Evolutionary conservation across 176 grass and related monocot species (phyloP), one percentile per base, ranked within the genome.

Genomic region (Saccharum spontaneum): DNA sequence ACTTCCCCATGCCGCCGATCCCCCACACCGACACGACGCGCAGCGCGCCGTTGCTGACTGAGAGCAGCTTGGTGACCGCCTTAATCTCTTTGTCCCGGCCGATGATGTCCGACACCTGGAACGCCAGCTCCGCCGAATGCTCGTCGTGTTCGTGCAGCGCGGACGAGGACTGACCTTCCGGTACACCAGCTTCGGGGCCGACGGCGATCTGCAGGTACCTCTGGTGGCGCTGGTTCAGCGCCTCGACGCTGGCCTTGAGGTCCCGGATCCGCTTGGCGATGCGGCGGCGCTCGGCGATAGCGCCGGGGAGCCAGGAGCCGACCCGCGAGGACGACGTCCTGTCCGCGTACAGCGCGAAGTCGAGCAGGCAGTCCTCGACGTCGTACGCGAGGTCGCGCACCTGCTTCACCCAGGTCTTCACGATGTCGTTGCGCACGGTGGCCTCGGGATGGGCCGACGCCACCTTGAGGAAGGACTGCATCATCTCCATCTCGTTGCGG

Each of bases 311-410:
- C 68, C 67, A 76, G 30, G 49, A 4, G 2, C 10, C 40, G 31
- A 22, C 8, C 39, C 6, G 37, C 8, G 70, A 68, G 2, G 72
- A 59, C 13, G 71, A 82, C 8, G 40, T 9, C 22, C 33, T 44
- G 65, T 8, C 39, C 7, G 57, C 49, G 71, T 82, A 85, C 23
- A 76, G 69, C 2, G 48, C 79, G 72, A 82, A 73, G 52, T 82
- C 69, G 30, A 84, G 75, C 10, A 91, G 81, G 70, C 67, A 79
- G 60, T 87, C 89, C 84, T 91, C 89, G 76, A 83, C 60, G 73
- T 87, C 89, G 76, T 69, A 84, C 9, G 81, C 76, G 8, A 84
- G 50, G 24, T 91, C 81, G 22, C 75, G 79, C 17, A 90, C 89
- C 63, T 87, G 85, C 68, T 87, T 87, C 37, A 87, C 73, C 83